Conservation (phyloP, 2,329 filamentous ascomycete species). For the Davidsoniella virescens region DNA sequence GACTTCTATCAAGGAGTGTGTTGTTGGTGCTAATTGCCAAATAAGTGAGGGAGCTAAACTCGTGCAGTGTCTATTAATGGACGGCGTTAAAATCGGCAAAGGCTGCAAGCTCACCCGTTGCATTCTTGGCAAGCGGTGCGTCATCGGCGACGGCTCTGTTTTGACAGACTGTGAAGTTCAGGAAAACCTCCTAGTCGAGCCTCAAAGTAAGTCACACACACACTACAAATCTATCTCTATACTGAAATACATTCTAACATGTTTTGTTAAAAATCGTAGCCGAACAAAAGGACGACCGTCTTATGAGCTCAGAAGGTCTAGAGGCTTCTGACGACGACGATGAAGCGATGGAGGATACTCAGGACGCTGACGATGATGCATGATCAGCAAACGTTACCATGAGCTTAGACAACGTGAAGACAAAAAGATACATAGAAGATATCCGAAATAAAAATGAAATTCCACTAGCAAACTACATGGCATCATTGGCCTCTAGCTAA, state of each 20-base stretch:
- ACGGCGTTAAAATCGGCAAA: conserved; percentile 71
- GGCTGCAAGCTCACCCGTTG: conserved; percentile 75
- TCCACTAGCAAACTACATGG: too few species aligned
- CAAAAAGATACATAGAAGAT: neutral
- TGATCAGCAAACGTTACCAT: neutral
- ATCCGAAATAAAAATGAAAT: neutral
- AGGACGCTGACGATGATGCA: conserved; percentile 21
- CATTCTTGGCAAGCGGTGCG: conserved; percentile 64
- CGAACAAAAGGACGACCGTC: conserved; percentile 49
- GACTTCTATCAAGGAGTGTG: conserved; percentile 78
- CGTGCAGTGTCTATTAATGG: conserved; percentile 82
- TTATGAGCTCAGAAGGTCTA: conserved; percentile 51
- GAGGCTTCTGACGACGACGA: conserved; percentile 45
- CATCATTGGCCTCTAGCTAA: too few species aligned
- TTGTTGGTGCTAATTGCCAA: conserved; percentile 74
- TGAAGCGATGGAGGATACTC: conserved; percentile 30
- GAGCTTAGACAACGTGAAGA: neutral
- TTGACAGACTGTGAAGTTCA: conserved; percentile 86
- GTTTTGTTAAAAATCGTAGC: conserved; percentile 24
- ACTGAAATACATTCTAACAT: conserved; percentile 3
- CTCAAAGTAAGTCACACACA: conserved; percentile 41
- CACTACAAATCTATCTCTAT: neutral
- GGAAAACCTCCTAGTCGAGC: conserved; percentile 71
- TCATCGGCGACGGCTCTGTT: conserved; percentile 67
- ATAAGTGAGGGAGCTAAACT: conserved; percentile 76